A percentile compares a stretch with the other conserved stretches of the same genome.
Conservation (phyloP, 495 filamentous ascomycete genomes). For the Neurospora sp. region DNA sequence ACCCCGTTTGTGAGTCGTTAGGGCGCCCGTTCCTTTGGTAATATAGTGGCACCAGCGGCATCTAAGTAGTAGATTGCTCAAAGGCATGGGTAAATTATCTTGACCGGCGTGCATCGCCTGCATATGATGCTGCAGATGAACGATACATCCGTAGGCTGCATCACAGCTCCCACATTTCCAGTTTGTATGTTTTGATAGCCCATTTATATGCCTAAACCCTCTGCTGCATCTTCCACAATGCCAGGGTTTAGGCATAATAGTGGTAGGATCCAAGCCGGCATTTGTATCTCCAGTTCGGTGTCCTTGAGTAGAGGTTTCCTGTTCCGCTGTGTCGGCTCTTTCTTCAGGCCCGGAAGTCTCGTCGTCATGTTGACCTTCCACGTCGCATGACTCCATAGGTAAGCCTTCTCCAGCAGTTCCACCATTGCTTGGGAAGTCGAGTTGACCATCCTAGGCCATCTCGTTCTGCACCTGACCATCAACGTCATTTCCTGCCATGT, state of each 20-base stretch:
- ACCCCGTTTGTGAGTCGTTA: no score
- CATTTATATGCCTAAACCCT: fast-evolving
- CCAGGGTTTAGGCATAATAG: background rate
- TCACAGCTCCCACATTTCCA: background rate
- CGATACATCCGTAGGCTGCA: background rate
- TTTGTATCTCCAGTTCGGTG: background rate
- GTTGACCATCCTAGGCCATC: background rate
- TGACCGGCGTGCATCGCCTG: background rate
- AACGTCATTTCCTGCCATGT: background rate
- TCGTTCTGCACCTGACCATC: background rate
- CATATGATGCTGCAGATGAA: background rate
- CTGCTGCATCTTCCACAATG: background rate
- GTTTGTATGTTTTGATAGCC: background rate
- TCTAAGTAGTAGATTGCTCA: background rate
- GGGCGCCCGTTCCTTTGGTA: no score
- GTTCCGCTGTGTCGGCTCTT: background rate
- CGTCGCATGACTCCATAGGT: background rate
- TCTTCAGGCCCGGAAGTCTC: background rate
- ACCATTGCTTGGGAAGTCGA: background rate
- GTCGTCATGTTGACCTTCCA: background rate
- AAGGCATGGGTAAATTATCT: background rate
- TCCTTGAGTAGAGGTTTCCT: background rate
- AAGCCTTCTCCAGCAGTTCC: background rate
- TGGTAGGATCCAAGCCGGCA: background rate
- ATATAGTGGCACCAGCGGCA: background rate